Evolutionary conservation across 176 grass and related monocot genomes (phyloP), one percentile per base, ranked within the genome.

Genomic region (Triticum turgidum): DNA sequence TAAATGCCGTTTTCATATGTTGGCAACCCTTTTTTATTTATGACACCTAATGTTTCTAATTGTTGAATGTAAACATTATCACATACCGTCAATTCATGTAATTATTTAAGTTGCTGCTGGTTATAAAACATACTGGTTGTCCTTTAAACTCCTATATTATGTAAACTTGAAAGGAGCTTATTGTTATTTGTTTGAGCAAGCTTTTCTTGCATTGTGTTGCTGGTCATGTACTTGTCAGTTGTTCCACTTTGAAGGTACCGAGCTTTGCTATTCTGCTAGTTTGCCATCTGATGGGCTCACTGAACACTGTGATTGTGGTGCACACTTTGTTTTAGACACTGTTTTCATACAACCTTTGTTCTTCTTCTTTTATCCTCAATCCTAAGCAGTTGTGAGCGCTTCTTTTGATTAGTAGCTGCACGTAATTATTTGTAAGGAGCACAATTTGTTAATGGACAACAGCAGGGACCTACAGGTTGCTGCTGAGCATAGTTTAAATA

Each of bases 151-250:
- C 62, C 25, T 79, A 35, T 47, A 61, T 77, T 74, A 47, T 79
- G 77, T 84, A 41, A 88, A 66, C 47, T 69, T 74, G 34, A 51
- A 33, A 35, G 62, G 21, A 56, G 35, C 62, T 66, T 65, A 20
- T 2, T 45, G 25, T 29, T 62, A 47, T 81, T 32, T 80, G 38
- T 81, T 47, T 66, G 79, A 49, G 59, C 51, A 52, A 69, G 30
- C 11, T 10, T 76, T 54, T 76, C 24, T 59, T 76, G 49, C 7
- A 6, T 54, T 76, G 5, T 15, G 30, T 73, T 44, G n/a, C 70
- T 73, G 11, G 39, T 45, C 38, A 0, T 73, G 71, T 74, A 29
- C 41, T 74, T 74, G n/a, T 47, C 71, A 49, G 44, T 42, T 74
- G 71, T 24, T 74, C 42, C 27, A 33, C 29, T 33, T 54, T 54